Conservation (phyloP, 2,329 filamentous ascomycete species). For the Ustulina deusta region DNA sequence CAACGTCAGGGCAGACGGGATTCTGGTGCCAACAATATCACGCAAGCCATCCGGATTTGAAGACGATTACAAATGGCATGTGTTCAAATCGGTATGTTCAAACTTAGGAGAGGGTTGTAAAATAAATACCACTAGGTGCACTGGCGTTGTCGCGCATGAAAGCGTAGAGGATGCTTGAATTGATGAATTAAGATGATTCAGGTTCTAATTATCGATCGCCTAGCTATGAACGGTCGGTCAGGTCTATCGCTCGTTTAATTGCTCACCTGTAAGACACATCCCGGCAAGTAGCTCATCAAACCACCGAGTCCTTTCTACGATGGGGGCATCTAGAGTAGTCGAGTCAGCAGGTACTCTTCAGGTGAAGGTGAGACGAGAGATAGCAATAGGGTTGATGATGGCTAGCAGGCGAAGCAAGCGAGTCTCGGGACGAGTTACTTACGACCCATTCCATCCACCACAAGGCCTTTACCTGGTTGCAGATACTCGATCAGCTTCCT, state of each 20-base stretch:
- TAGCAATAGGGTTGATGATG: not conserved
- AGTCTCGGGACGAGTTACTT: conserved; percentile 9
- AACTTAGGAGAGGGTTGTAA: conserved; percentile 17
- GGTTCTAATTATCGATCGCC: not conserved
- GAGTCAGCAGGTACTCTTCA: conserved; percentile 18
- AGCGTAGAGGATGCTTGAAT: conserved; percentile 12
- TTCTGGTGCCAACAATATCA: not conserved
- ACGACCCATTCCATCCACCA: conserved; percentile 77
- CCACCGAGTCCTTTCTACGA: conserved; percentile 77
- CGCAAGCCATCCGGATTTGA: not conserved
- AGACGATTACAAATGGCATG: not conserved
- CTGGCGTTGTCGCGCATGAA: conserved; percentile 33
- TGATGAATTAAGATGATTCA: conserved; percentile 5
- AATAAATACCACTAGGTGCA: conserved; percentile 32
- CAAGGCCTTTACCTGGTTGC: conserved; percentile 65
- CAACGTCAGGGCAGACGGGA: not conserved
- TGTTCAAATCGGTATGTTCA: not conserved
- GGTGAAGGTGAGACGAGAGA: not conserved
- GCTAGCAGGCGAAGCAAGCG: not conserved
- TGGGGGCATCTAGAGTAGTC: conserved; percentile 67
- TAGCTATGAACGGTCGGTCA: no score
- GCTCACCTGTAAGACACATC: conserved; percentile 65
- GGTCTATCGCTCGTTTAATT: conserved; percentile 53
- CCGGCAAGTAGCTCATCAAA: conserved; percentile 74
- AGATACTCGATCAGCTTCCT: conserved; percentile 75